Evolutionary conservation across 495 filamentous ascomycete species (phyloP).

Genomic region (Stereocaulon alpinum): DNA sequence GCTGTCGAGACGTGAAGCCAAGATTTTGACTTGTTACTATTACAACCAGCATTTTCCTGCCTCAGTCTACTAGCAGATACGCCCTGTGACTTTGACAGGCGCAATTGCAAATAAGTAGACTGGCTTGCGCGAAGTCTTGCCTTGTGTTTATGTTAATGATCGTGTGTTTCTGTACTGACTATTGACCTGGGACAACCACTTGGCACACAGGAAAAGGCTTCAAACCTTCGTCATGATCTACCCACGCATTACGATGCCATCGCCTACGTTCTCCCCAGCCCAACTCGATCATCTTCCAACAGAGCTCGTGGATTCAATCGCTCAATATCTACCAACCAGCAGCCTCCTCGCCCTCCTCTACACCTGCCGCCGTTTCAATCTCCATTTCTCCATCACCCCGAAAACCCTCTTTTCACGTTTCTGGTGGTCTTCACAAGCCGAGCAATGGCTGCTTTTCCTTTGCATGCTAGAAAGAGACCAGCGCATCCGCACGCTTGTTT

Average conservation of each 20-base stretch:
- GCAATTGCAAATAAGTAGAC: too few species aligned
- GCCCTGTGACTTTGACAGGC: too few species aligned
- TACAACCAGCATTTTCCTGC: too few species aligned
- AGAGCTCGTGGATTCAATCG: background rate
- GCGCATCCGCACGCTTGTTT: background rate
- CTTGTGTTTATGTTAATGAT: too few species aligned
- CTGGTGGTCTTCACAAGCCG: too few species aligned
- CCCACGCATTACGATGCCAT: background rate
- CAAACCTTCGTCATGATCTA: background rate
- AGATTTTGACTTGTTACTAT: too few species aligned
- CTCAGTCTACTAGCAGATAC: too few species aligned
- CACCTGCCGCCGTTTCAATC: conserved; percentile 3
- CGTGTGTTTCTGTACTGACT: too few species aligned
- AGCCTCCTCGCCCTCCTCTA: background rate
- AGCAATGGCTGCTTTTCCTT: background rate
- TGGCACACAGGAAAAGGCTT: background rate
- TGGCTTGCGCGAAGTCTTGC: too few species aligned
- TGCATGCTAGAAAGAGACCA: background rate
- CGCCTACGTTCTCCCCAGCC: background rate
- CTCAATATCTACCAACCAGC: background rate
- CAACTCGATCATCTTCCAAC: background rate
- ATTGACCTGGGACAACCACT: background rate
- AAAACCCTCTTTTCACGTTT: background rate
- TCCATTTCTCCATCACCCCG: background rate
- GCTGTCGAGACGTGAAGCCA: too few species aligned